phyloP scores from a whole-genome alignment of 441 rosid species.

The Euphorbia schlechtendalii region DNA sequence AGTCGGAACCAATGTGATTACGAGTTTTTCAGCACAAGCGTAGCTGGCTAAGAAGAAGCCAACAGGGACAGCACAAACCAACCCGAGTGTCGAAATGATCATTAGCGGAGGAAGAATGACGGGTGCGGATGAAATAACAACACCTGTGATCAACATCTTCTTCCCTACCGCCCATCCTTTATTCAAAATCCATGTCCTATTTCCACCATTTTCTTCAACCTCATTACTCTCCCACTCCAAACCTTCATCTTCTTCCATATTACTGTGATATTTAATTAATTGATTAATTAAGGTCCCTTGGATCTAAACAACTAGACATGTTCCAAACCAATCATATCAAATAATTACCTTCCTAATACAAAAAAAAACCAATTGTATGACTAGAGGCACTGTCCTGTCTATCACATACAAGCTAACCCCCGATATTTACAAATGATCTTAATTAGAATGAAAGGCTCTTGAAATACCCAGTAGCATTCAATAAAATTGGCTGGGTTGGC shows the following conservation, averaged over 20 bases:
- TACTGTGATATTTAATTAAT: background rate
- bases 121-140: constrained; percentile 57
- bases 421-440: background rate
- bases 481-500: background rate
- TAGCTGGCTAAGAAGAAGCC: constrained; percentile 65
- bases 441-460: background rate
- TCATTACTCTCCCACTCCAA: constrained; percentile 29
- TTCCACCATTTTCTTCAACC: constrained; percentile 25
- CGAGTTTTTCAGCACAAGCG: constrained; percentile 62
- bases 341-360: background rate
- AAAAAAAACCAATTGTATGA: background rate
- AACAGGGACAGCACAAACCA: constrained; percentile 58
- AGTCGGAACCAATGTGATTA: constrained; percentile 53
- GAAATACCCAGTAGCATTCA: background rate
- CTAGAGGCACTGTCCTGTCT: background rate
- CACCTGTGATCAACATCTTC: constrained; percentile 52
- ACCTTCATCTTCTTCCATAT: constrained; percentile 25
- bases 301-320: background rate
- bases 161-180: constrained; percentile 52
- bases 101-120: constrained; percentile 61
- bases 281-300: background rate
- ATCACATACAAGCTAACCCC: background rate
- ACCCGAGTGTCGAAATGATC: constrained; percentile 48
- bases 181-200: constrained; percentile 38
- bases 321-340: background rate